These are phyloP conservation scores for Auxenochlorella pyrenoidosa DNA, from an alignment of 139 green algal genomes.

Conservation along the genomic window DNA sequence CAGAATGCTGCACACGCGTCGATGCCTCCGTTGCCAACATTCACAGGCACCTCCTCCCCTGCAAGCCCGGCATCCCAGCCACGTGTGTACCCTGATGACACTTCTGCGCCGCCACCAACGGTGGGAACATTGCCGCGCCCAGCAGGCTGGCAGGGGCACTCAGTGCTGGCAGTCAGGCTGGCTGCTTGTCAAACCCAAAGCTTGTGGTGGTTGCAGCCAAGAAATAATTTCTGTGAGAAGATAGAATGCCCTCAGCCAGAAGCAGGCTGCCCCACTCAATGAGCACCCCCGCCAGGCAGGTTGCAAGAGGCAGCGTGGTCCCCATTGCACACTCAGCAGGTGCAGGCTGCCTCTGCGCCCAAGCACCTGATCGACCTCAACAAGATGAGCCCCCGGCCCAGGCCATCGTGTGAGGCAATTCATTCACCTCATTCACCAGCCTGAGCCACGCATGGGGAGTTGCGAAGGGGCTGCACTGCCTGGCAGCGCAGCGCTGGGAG, in stretches of 20 bases:
- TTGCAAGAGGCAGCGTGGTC: too few relatives aligned
- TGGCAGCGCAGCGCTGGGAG: too few relatives aligned
- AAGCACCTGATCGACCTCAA: not conserved
- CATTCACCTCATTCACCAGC: too few relatives aligned
- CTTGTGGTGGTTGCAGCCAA: too few relatives aligned
- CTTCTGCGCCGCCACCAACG: not conserved
- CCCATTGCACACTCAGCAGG: not conserved
- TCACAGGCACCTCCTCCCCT: not conserved
- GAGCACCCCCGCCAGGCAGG: too few relatives aligned
- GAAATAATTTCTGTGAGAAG: too few relatives aligned
- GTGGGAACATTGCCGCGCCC: not conserved
- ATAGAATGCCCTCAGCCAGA: too few relatives aligned
- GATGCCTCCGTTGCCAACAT: not conserved
- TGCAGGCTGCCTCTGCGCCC: not conserved
- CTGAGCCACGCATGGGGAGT: too few relatives aligned
- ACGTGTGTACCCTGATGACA: conserved; percentile 4
- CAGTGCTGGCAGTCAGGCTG: not conserved
- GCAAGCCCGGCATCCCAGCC: not conserved
- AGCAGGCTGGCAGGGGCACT: not conserved
- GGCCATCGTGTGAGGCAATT: not conserved
- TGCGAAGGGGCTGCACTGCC: too few relatives aligned
- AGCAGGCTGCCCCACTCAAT: too few relatives aligned
- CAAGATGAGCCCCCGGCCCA: conserved; percentile 1
- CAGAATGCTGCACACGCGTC: not conserved
- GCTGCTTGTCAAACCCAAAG: too few relatives aligned